phyloP scores from a whole-genome alignment of 2,329 filamentous ascomycete species.

The Alternaria ethzedia region DNA sequence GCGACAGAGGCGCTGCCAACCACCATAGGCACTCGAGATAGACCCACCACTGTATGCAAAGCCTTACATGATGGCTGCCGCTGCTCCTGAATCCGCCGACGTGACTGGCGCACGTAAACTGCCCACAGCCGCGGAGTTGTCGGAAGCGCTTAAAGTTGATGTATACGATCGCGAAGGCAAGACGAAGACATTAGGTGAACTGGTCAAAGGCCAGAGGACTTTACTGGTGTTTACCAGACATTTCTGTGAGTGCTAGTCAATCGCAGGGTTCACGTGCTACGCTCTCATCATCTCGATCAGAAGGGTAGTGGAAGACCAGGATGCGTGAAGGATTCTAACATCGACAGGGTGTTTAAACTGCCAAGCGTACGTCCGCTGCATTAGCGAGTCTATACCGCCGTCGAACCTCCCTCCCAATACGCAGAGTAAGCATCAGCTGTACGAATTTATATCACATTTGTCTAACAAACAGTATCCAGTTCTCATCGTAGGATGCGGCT shows the following conservation, averaged over 20 bases:
- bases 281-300: not conserved
- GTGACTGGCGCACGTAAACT: not conserved
- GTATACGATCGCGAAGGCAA: constrained; percentile 26
- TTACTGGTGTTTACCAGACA: constrained; percentile 30
- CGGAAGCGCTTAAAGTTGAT: constrained; percentile 18
- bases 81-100: not conserved
- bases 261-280: not conserved
- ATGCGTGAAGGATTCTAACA: not conserved
- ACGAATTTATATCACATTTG: not conserved
- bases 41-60: not conserved
- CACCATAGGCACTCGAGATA: not conserved
- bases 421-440: constrained; percentile 19
- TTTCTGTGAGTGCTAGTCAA: constrained; percentile 22
- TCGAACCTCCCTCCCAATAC: constrained; percentile 23
- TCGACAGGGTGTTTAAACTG: constrained; percentile 33
- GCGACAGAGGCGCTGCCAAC: not conserved
- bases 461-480: constrained; percentile 13
- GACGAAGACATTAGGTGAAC: constrained; percentile 16
- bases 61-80: not conserved
- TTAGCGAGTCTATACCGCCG: constrained; percentile 27
- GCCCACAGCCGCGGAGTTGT: constrained; percentile 16
- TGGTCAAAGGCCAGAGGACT: constrained; percentile 21
- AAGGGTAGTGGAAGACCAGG: not conserved
- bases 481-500: constrained; percentile 27
- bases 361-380: constrained; percentile 27